phyloP scores from a whole-genome alignment of 345 rosid genomes.

The Populus nigra region DNA sequence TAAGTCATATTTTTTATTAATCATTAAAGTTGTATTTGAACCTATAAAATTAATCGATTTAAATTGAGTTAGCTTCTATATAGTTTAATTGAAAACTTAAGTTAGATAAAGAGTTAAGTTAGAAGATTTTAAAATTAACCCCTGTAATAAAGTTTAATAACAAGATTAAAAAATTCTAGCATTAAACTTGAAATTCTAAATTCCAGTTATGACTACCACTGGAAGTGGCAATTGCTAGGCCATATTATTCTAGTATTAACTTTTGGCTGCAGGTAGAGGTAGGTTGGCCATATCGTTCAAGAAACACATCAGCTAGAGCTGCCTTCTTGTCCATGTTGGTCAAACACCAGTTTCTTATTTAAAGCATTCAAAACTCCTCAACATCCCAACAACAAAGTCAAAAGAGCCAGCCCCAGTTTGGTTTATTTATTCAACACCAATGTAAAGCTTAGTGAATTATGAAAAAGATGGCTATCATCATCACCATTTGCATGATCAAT shows the following conservation, averaged over 20 bases:
- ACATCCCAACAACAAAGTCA: background rate
- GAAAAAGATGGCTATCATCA: conserved; percentile 6
- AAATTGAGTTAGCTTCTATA: accelerated
- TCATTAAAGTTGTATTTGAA: accelerated
- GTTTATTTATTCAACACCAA: background rate
- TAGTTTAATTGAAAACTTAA: too few species aligned
- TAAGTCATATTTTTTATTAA: too few species aligned
- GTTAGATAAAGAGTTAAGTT: accelerated
- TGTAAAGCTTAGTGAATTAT: background rate
- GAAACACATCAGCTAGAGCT: background rate
- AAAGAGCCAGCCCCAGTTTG: conserved; percentile 3
- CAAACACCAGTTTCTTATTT: too few species aligned
- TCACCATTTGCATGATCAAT: background rate
- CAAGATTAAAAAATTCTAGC: too few species aligned
- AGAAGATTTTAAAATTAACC: too few species aligned
- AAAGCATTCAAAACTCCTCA: background rate
- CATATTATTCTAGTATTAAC: too few species aligned
- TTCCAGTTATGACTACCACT: too few species aligned
- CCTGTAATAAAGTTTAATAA: too few species aligned
- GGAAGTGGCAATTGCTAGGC: too few species aligned
- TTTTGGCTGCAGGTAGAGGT: too few species aligned
- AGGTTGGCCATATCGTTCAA: background rate
- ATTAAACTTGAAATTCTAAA: too few species aligned
- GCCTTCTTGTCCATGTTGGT: background rate
- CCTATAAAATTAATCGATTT: too few species aligned